Percentiles rank a stretch among this genome's conserved stretches.
Evolutionary conservation across 257 asterid species (phyloP).

Genomic region (Solanum piurae): DNA sequence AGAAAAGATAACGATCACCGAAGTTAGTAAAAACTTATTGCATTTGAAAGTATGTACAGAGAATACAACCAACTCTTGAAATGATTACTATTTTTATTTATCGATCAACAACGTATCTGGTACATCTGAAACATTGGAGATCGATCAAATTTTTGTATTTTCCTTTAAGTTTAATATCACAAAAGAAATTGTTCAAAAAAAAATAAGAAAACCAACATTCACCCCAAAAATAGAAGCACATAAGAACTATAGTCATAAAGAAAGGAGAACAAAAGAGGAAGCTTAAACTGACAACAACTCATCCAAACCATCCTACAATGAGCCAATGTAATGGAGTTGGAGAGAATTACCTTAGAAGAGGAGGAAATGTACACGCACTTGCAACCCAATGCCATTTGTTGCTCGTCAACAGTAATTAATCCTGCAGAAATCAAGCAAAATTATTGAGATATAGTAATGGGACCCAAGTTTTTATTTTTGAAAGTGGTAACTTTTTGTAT

Average conservation of each 20-base stretch:
- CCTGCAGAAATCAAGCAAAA: neutral
- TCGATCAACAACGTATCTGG: neutral
- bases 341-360: neutral
- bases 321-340: neutral
- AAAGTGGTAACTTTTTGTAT: too few species aligned
- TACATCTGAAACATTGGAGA: neutral
- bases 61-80: too few species aligned
- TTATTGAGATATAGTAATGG: neutral
- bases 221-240: neutral
- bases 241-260: neutral
- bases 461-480: too few species aligned
- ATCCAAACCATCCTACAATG: neutral
- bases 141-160: neutral
- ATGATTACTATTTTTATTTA: neutral
- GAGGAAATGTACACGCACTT: neutral
- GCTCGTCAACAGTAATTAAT: neutral
- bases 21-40: neutral
- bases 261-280: neutral
- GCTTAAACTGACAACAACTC: neutral
- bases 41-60: neutral
- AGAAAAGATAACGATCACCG: neutral
- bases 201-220: too few species aligned
- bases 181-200: too few species aligned
- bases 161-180: neutral
- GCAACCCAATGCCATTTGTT: neutral